These are phyloP conservation scores for Penicillium janthinellum DNA, from an alignment of 2,329 filamentous ascomycete genomes.

Conservation along the genomic window DNA sequence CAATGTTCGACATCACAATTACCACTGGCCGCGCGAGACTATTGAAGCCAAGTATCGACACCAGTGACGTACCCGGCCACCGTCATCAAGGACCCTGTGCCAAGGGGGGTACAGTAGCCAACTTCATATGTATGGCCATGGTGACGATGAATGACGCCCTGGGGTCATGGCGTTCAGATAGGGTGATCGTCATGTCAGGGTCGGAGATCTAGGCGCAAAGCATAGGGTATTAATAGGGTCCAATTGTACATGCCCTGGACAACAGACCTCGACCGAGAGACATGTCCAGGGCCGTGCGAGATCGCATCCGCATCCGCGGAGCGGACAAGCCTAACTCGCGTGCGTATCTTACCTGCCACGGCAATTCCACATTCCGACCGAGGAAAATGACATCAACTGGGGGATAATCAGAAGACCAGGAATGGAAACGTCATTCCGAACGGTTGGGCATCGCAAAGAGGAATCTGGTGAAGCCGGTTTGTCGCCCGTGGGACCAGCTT, in stretches of 20 bases:
- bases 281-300: conserved; percentile 11
- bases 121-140: neutral
- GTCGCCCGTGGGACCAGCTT: neutral
- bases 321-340: conserved; percentile 5
- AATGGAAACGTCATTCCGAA: conserved; percentile 19
- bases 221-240: neutral
- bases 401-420: neutral
- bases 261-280: neutral
- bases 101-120: neutral
- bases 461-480: neutral
- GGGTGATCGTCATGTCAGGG: neutral
- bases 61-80: neutral
- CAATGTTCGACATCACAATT: neutral
- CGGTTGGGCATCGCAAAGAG: conserved; percentile 5
- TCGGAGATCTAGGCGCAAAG: neutral
- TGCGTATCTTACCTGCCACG: conserved; percentile 3
- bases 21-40: neutral
- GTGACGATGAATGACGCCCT: neutral
- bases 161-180: neutral
- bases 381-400: conserved; percentile 17
- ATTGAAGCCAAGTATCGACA: neutral
- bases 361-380: conserved; percentile 10
- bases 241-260: neutral
- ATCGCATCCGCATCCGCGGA: conserved; percentile 4
- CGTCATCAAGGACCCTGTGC: conserved; percentile 1